Evolutionary conservation across 441 rosid species (phyloP).

Genomic region (Cnidoscolus chayamansa): DNA sequence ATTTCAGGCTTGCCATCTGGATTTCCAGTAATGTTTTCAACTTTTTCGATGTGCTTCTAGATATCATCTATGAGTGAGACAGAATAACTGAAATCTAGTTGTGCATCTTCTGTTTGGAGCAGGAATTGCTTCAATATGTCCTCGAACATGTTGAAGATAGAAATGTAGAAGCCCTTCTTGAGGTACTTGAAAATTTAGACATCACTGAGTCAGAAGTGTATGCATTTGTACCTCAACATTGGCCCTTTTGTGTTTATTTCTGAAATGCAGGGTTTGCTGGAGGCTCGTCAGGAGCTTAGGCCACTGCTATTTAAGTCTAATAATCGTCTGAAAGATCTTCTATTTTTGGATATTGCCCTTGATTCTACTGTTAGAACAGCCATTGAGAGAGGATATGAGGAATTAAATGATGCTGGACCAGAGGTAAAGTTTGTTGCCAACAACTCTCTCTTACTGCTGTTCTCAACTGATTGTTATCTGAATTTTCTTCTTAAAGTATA

Average conservation of each 20-base stretch:
- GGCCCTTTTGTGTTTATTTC: not conserved
- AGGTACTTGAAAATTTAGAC: conserved; percentile 45
- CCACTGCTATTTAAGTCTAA: conserved; percentile 63
- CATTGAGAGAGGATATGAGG: conserved; percentile 91
- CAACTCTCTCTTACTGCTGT: conserved; percentile 7
- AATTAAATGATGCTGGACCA: conserved; percentile 70
- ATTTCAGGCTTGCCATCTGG: conserved; percentile 87
- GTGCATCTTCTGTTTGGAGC: conserved; percentile 23
- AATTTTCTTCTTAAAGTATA: conserved; percentile 1
- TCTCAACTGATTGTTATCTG: conserved; percentile 7
- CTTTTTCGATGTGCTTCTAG: conserved; percentile 27
- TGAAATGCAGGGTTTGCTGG: conserved; percentile 74
- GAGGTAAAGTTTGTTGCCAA: conserved; percentile 51
- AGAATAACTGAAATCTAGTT: conserved; percentile 10
- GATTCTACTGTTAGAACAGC: conserved; percentile 97
- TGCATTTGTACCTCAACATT: conserved; percentile 8
- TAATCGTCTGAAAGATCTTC: conserved; percentile 86
- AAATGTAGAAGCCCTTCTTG: conserved; percentile 86
- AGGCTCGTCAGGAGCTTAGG: conserved; percentile 94
- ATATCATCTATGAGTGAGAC: conserved; percentile 4
- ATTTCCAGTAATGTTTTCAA: conserved; percentile 59
- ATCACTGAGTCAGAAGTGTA: not conserved
- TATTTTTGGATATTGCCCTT: conserved; percentile 89
- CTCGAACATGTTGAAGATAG: conserved; percentile 81
- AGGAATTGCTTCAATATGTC: conserved; percentile 84